Conservation (phyloP, 2,329 filamentous ascomycete genomes). For the Hypomyces rosellus region DNA sequence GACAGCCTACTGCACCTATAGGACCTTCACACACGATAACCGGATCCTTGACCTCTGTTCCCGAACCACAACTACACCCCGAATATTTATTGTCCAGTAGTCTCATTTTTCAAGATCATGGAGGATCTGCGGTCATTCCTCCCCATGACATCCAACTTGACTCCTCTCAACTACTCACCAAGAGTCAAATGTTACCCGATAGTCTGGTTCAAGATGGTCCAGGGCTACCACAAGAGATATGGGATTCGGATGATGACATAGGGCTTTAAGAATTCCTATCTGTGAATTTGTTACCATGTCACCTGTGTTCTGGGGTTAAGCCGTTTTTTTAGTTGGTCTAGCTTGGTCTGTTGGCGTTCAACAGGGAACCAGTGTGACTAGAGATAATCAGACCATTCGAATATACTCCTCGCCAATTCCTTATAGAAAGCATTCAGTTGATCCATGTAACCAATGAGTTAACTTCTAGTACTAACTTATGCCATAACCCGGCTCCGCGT, state of each 20-base stretch:
- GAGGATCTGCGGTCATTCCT: slow-evolving; percentile 13
- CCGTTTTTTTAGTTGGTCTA: too few species aligned
- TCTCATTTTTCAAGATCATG: slow-evolving; percentile 22
- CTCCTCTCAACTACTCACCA: slow-evolving; percentile 43
- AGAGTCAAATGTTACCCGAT: slow-evolving; percentile 48
- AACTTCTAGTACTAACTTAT: too few species aligned
- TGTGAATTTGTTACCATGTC: too few species aligned
- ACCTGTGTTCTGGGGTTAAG: too few species aligned
- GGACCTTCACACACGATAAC: slow-evolving; percentile 32
- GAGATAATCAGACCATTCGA: too few species aligned
- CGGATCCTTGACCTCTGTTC: slow-evolving; percentile 29
- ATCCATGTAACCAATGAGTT: too few species aligned
- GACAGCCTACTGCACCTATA: slow-evolving; percentile 10
- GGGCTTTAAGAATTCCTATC: slow-evolving; percentile 8
- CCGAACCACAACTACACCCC: slow-evolving; percentile 14
- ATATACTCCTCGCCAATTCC: too few species aligned
- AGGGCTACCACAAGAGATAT: slow-evolving; percentile 27
- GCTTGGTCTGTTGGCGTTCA: too few species aligned
- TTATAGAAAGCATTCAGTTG: too few species aligned
- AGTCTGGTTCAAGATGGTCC: slow-evolving; percentile 35
- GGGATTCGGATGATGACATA: slow-evolving; percentile 31
- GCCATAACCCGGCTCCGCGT: too few species aligned
- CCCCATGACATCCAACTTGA: slow-evolving; percentile 12
- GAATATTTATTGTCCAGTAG: slow-evolving; percentile 15
- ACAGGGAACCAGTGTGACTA: too few species aligned